Evolutionary conservation across 257 asterid genomes (phyloP).

Genomic region (Jaltomata sinuosa): DNA sequence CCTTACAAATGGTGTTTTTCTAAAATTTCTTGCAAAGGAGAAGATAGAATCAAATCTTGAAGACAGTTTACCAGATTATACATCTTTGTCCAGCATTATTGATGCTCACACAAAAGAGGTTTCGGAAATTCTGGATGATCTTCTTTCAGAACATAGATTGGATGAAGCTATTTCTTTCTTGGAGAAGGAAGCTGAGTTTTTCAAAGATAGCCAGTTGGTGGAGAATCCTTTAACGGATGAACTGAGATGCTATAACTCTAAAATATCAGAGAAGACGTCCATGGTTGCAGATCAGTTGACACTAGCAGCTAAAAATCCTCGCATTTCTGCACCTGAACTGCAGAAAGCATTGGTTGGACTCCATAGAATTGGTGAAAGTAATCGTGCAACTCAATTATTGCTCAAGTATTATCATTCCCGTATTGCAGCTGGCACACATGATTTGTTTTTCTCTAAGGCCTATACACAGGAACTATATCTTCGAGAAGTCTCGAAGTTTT

Average conservation of each 20-base stretch:
- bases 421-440: conserved; percentile 24
- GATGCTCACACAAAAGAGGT: conserved; percentile 44
- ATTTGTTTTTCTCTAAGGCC: conserved; percentile 27
- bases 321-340: conserved; percentile 58
- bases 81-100: conserved; percentile 24
- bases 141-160: conserved; percentile 47
- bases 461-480: conserved; percentile 16
- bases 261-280: conserved; percentile 41
- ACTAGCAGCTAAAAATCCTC: conserved; percentile 35
- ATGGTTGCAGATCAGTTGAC: conserved; percentile 33
- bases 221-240: conserved; percentile 28
- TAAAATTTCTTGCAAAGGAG: conserved; percentile 29
- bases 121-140: conserved; percentile 48
- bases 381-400: conserved; percentile 40
- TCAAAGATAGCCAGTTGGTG: conserved; percentile 14
- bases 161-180: conserved; percentile 55
- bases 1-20: conserved; percentile 14
- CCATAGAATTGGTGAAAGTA: conserved; percentile 37
- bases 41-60: conserved; percentile 22
- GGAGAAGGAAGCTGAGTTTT: conserved; percentile 44
- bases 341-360: conserved; percentile 56
- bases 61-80: conserved; percentile 17
- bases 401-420: conserved; percentile 50
- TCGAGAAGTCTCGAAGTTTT: conserved; percentile 27
- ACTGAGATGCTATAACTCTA: conserved; percentile 32